phyloP scores from a whole-genome alignment of 768 basidiomycete genomes.

The Suillus placidus region DNA sequence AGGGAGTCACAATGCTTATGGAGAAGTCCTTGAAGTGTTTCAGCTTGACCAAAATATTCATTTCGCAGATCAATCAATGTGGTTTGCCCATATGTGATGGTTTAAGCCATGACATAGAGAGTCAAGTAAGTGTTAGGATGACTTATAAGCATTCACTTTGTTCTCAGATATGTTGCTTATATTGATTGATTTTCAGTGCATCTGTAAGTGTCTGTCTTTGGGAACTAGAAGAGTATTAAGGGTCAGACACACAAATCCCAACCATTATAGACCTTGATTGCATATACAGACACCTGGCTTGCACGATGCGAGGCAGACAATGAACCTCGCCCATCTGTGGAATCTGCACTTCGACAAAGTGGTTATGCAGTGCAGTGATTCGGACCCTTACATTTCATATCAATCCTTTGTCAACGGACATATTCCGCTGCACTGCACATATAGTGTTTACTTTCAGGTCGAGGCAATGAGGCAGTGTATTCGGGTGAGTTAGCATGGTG shows the following conservation, averaged over 20 bases:
- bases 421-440: too few species aligned
- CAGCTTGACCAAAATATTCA: constrained; percentile 7
- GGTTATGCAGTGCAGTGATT: too few species aligned
- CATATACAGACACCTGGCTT: neutral
- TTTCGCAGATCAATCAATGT: neutral
- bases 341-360: too few species aligned
- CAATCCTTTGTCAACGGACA: too few species aligned
- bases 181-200: neutral
- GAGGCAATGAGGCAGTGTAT: too few species aligned
- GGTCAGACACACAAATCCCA: neutral
- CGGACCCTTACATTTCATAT: too few species aligned
- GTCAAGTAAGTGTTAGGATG: neutral
- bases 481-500: too few species aligned
- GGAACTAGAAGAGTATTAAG: constrained; percentile 6
- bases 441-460: too few species aligned
- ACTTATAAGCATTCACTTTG: constrained; percentile 7
- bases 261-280: neutral
- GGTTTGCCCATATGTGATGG: constrained; percentile 7
- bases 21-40: constrained; percentile 11
- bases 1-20: neutral
- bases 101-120: neutral
- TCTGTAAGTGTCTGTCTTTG: neutral
- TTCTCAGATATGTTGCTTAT: neutral
- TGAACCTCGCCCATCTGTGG: too few species aligned
- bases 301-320: too few species aligned